Conservation (phyloP, 805 yeast species). For the Kodamaea leandrae region DNA sequence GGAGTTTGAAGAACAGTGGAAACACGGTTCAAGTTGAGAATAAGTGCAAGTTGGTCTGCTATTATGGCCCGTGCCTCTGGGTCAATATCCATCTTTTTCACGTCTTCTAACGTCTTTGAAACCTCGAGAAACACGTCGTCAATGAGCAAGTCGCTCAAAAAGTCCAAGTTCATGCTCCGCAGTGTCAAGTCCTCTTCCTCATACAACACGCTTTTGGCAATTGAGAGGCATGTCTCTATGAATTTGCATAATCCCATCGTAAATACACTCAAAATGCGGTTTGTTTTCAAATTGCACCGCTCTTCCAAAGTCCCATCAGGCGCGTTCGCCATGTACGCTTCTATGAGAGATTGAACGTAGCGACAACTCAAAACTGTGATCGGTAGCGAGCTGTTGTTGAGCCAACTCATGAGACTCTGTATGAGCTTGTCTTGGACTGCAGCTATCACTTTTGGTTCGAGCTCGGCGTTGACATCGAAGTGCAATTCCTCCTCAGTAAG, state of each 20-base stretch:
- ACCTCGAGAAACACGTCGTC: slow-evolving; percentile 28
- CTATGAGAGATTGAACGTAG: slow-evolving; percentile 61
- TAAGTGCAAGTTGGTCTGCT: slow-evolving; percentile 26
- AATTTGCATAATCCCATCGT: slow-evolving; percentile 53
- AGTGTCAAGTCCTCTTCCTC: slow-evolving; percentile 77
- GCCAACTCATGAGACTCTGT: slow-evolving; percentile 65
- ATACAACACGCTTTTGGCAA: slow-evolving; percentile 59
- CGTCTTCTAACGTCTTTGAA: neutral
- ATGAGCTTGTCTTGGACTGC: slow-evolving; percentile 55
- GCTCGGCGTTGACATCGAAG: slow-evolving; percentile 40
- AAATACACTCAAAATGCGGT: slow-evolving; percentile 45
- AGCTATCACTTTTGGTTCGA: slow-evolving; percentile 38
- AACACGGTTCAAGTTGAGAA: slow-evolving; percentile 26
- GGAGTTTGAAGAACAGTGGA: slow-evolving; percentile 1
- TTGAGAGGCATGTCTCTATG: slow-evolving; percentile 44
- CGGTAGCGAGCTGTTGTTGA: slow-evolving; percentile 69
- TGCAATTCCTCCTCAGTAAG: slow-evolving; percentile 42
- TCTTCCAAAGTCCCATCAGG: slow-evolving; percentile 3
- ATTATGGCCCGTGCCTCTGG: slow-evolving; percentile 1
- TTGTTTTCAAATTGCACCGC: slow-evolving; percentile 1
- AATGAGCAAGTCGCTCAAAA: slow-evolving; percentile 23
- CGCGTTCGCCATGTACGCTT: slow-evolving; percentile 25
- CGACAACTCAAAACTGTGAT: slow-evolving; percentile 75
- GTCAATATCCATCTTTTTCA: neutral
- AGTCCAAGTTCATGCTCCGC: slow-evolving; percentile 53